A percentile compares a stretch with the other conserved stretches of the same genome.
phyloP scores from a whole-genome alignment of 2,329 filamentous ascomycete species.

The Annulohypoxylon truncatum region DNA sequence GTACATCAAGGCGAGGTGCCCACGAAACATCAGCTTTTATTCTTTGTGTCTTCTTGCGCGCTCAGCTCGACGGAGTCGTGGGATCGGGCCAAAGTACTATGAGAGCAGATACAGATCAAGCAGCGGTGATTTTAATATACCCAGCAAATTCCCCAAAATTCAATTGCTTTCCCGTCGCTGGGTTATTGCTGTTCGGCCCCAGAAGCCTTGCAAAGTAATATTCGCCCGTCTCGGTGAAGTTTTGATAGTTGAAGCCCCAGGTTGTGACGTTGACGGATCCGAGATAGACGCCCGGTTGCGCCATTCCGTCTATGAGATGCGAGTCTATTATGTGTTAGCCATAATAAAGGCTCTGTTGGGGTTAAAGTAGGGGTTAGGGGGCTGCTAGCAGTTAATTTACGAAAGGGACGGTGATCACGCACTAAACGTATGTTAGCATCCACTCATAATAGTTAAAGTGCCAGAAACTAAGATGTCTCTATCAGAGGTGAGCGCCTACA shows the following conservation, averaged over 20 bases:
- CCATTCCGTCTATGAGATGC: constrained; percentile 35
- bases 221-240: constrained; percentile 38
- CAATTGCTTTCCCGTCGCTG: constrained; percentile 38
- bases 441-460: background rate
- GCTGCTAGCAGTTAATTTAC: background rate
- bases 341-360: background rate
- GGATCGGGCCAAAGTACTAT: too few species aligned
- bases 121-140: constrained; percentile 35
- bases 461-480: background rate
- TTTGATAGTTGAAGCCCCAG: constrained; percentile 44
- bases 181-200: constrained; percentile 38
- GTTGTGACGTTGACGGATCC: constrained; percentile 38
- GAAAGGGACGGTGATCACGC: background rate
- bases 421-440: constrained; percentile 15
- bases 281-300: constrained; percentile 35
- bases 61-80: too few species aligned
- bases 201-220: constrained; percentile 41
- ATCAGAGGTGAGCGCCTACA: background rate
- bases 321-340: constrained; percentile 21
- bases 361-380: background rate
- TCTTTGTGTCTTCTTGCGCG: background rate
- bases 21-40: too few species aligned
- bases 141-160: constrained; percentile 39
- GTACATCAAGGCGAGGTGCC: background rate
- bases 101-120: background rate